Evolutionary conservation across 1,139 yeast genomes (phyloP), one percentile per base, ranked within the genome.

Genomic region (Candida pseudoviswanathii): DNA sequence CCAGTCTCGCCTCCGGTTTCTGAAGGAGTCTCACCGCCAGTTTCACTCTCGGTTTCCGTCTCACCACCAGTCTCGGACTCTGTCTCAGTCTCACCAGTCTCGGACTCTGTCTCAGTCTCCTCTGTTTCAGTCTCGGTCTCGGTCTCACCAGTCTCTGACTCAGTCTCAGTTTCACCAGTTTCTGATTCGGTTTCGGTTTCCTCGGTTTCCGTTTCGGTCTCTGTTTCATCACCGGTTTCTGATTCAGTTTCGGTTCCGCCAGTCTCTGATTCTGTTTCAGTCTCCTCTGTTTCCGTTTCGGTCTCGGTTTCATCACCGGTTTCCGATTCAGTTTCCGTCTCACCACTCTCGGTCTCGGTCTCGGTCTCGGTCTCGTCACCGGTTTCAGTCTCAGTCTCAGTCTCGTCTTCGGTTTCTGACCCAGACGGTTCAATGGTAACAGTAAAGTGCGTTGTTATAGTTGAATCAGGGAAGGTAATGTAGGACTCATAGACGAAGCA

Each of bases 401-500:
- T 22, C 3, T 5, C 31, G 7, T 29, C 31, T 5, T 10, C 43
- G 3, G 9, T 29, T 29, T 7, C 7, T 6, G 31, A 29, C 2
- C 9, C 31, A 2, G 31, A 29, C 22, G 43, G 43, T 40, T 10
- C 25, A 27, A 41, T 33, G 9, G 44, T 41, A 24, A 41, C 25
- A 3, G 44, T 41, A 5, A 29, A 32, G 1, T 24, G 8, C 5
- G 38, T 32, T 24, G 30, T 32, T 4, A 41, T 32, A 10, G 44
- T 41, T 10, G 31, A 16, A 25, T 41, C 26, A 8, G 44, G 44
- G 34, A 30, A 41, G 5, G 44, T 41, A n/a, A 41, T 32, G 4
- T 32, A 6, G 6, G 44, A 41, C 7, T 31, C 44, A 41, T 10
- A 32, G 4, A 41, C 30, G 33, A 7, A 41, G 24, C 44, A 41